Evolutionary conservation across 306 rosid species (phyloP).

Genomic region (Cicer bijugum): DNA sequence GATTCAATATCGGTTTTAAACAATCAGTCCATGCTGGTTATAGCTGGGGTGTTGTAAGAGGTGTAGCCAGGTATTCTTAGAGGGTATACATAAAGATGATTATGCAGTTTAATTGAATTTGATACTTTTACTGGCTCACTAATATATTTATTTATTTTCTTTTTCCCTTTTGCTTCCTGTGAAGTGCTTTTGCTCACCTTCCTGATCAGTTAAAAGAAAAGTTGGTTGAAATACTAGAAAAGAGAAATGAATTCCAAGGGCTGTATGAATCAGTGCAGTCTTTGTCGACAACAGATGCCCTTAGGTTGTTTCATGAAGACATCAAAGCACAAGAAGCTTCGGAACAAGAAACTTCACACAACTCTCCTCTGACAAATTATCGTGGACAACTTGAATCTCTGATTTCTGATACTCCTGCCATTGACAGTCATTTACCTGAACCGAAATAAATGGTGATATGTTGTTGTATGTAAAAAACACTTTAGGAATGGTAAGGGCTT

Average conservation of each 20-base stretch:
- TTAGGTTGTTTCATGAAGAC: conserved; percentile 58
- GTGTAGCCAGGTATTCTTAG: conserved; percentile 69
- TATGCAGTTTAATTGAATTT: conserved; percentile 25
- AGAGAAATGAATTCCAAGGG: conserved; percentile 55
- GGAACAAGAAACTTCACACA: conserved; percentile 45
- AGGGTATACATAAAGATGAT: not conserved
- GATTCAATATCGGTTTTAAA: conserved; percentile 81
- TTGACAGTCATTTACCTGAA: conserved; percentile 49
- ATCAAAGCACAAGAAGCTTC: conserved; percentile 46
- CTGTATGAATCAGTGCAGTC: conserved; percentile 69
- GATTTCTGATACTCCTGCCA: conserved; percentile 55
- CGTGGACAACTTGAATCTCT: conserved; percentile 57
- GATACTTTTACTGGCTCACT: not conserved
- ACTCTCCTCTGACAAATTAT: conserved; percentile 48
- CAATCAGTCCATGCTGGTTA: conserved; percentile 66
- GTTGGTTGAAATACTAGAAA: conserved; percentile 58
- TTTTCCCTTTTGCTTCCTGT: conserved; percentile 39
- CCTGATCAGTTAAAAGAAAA: conserved; percentile 67
- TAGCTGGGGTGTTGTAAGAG: conserved; percentile 83
- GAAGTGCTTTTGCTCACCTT: conserved; percentile 74
- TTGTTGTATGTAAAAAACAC: not conserved
- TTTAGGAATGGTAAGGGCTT: conserved; percentile 33
- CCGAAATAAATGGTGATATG: conserved; percentile 38
- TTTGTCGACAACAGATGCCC: conserved; percentile 71
- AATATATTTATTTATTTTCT: not conserved